phyloP scores from a whole-genome alignment of 164 flowering plant genomes.

The Protea cynaroides region DNA sequence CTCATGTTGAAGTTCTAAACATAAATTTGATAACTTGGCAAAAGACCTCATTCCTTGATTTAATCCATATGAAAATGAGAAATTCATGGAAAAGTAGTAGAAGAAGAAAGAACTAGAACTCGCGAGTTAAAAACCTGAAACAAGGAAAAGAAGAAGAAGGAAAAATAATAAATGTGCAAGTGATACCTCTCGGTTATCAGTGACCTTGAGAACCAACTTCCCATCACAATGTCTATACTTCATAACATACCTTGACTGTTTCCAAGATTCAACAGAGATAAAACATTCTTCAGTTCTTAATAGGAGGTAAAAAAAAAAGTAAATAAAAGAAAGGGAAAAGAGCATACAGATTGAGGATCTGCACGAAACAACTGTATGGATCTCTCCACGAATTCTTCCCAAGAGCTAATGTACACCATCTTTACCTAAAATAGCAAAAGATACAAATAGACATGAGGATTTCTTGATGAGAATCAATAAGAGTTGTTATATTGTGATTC shows the following conservation, averaged over 20 bases:
- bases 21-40: neutral
- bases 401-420: constrained; percentile 84
- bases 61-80: too few species aligned
- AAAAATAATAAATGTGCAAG: neutral
- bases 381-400: constrained; percentile 93
- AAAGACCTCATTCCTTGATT: neutral
- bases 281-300: neutral
- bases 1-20: neutral
- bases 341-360: constrained; percentile 69
- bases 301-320: neutral
- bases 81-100: too few species aligned
- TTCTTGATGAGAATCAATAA: too few species aligned
- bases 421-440: neutral
- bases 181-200: constrained; percentile 79
- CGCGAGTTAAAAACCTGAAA: too few species aligned
- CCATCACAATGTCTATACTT: constrained; percentile 93
- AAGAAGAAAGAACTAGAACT: too few species aligned
- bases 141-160: neutral
- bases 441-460: too few species aligned
- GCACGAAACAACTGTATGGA: constrained; percentile 81
- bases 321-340: neutral
- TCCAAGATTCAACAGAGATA: constrained; percentile 5
- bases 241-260: constrained; percentile 69
- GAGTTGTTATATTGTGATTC: too few species aligned
- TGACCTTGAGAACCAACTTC: constrained; percentile 91